Evolutionary conservation across 2,329 filamentous ascomycete genomes (phyloP), one percentile per base, ranked within the genome.

Genomic region (Colletotrichum tropicale): DNA sequence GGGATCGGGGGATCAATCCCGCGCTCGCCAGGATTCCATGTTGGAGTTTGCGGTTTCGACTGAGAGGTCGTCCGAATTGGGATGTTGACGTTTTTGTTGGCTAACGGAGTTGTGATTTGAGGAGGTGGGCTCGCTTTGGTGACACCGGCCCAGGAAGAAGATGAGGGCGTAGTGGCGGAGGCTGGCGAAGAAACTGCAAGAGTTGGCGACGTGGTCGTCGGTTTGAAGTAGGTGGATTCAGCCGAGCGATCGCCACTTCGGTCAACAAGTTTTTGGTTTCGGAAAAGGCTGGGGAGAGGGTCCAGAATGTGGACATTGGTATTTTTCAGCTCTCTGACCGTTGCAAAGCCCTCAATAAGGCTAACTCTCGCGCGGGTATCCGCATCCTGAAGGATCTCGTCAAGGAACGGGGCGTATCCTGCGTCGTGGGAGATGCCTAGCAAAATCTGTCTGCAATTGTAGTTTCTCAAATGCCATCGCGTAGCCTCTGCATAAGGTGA

Each of bases 351-450:
- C 78, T 92, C 90, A 26, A 93, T 82, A 26, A 93, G 84, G 61
- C 86, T 88, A 73, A 93, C 83, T 68, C 88, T 88, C 36, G 84
- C 79, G 26, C 85, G 85, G 26, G 81, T 84, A 9, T 80, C 78
- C 13, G 87, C 83, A 48, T 91, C 87, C 60, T 85, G 84, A 28
- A 89, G 82, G 5, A 92, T 82, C 75, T 91, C 88, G 78, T 91
- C 88, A 24, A 93, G 82, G 77, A 93, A 91, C 10, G 91, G 87
- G 6, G 89, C 90, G 79, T 93, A 93, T 9, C 88, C 88, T 30
- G 90, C 86, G 79, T 93, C 91, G 78, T 93, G 91, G 3, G 91
- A 92, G 66, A 93, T 87, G 61, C 91, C 92, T 43, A 93, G 84
- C 38, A 93, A 82, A 64, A 93, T 86, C 78, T 92, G 89, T 79